Percentiles rank a stretch among this genome's conserved stretches.
These are phyloP conservation scores for Brachypodium distachyon DNA, from an alignment of 202 grass and related monocot species.

Conservation along the genomic window DNA sequence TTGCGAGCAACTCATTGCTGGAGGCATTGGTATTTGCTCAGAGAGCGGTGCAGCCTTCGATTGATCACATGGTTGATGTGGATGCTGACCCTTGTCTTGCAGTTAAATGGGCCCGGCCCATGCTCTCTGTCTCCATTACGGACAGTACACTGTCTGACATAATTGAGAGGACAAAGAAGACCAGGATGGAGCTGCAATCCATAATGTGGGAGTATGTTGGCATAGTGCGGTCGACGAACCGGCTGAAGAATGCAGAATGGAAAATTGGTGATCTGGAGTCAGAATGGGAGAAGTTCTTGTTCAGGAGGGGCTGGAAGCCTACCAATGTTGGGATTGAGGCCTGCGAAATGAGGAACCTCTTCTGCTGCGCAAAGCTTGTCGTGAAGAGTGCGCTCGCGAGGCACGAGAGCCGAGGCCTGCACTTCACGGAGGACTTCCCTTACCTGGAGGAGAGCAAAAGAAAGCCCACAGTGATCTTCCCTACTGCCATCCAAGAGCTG, in stretches of 20 bases:
- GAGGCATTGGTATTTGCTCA: conserved; percentile 91
- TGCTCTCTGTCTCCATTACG: conserved; percentile 38
- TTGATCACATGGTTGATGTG: conserved; percentile 52
- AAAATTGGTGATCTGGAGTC: conserved; percentile 82
- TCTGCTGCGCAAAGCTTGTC: conserved; percentile 84
- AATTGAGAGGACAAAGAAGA: conserved; percentile 46
- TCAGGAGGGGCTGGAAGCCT: conserved; percentile 62
- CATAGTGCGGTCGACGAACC: conserved; percentile 76
- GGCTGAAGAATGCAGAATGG: conserved; percentile 88
- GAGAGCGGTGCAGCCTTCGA: conserved; percentile 78
- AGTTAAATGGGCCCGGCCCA: conserved; percentile 46
- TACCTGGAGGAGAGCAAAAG: conserved; percentile 88
- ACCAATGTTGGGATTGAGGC: conserved; percentile 74
- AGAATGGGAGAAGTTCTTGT: conserved; percentile 80
- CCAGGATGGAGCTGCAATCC: conserved; percentile 60
- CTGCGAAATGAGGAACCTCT: conserved; percentile 91
- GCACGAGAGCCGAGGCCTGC: conserved; percentile 76
- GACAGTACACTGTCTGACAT: conserved; percentile 42
- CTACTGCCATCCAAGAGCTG: conserved; percentile 48
- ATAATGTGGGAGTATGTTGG: conserved; percentile 94
- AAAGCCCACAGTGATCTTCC: conserved; percentile 91
- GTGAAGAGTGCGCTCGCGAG: conserved; percentile 82
- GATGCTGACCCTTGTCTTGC: conserved; percentile 24
- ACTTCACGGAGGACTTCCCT: conserved; percentile 93
- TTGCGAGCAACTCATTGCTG: conserved; percentile 93